Percentiles rank a stretch among this genome's conserved stretches.
phyloP scores from a whole-genome alignment of 768 basidiomycete genomes.

The Amanita molliuscula region DNA sequence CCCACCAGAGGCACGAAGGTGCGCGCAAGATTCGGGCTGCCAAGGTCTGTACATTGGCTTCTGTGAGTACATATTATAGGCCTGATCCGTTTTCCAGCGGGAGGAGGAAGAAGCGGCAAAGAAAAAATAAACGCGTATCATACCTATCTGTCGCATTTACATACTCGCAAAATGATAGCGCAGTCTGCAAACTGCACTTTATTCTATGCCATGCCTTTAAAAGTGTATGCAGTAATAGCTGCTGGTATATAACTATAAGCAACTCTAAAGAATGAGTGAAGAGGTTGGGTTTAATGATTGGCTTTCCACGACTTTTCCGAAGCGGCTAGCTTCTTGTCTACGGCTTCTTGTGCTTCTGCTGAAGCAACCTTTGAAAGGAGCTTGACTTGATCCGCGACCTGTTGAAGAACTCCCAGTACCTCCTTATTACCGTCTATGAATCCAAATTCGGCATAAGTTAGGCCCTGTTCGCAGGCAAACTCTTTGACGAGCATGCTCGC shows the following conservation, averaged over 20 bases:
- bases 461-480: slow-evolving; percentile 75
- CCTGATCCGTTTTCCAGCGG: slow-evolving; percentile 26
- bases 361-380: slow-evolving; percentile 78
- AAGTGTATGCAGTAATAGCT: slow-evolving; percentile 6
- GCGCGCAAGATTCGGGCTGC: slow-evolving; percentile 75
- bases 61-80: neutral
- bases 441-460: slow-evolving; percentile 86
- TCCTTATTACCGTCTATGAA: slow-evolving; percentile 81
- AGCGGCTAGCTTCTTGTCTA: slow-evolving; percentile 25
- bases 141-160: slow-evolving; percentile 14
- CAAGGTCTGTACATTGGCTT: slow-evolving; percentile 50
- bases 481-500: slow-evolving; percentile 81
- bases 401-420: slow-evolving; percentile 70
- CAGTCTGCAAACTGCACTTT: slow-evolving; percentile 16
- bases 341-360: slow-evolving; percentile 55
- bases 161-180: slow-evolving; percentile 27
- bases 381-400: slow-evolving; percentile 82
- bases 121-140: slow-evolving; percentile 56
- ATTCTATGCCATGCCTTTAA: slow-evolving; percentile 30
- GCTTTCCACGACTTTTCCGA: slow-evolving; percentile 1
- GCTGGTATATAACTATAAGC: neutral
- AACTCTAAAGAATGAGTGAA: neutral
- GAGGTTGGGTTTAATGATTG: neutral
- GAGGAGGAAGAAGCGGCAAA: slow-evolving; percentile 90
- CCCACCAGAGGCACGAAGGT: slow-evolving; percentile 78